These are phyloP conservation scores for Calocera cornea DNA, from an alignment of 768 basidiomycete species.

Conservation along the genomic window DNA sequence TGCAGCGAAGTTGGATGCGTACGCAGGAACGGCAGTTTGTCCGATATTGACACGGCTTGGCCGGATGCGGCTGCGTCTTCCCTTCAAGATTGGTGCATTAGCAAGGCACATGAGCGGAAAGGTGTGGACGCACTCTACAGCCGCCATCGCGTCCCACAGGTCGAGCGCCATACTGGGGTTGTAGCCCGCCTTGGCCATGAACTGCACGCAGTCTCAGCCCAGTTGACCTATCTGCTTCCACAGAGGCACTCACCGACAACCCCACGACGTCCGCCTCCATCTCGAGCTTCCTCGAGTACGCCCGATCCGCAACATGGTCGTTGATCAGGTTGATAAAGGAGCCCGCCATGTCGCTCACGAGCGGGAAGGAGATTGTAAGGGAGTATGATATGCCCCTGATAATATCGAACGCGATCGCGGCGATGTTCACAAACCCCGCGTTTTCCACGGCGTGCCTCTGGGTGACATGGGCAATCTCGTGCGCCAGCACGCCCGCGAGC, in stretches of 20 bases:
- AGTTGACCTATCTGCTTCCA: not conserved
- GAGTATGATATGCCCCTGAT: slow-evolving; percentile 30
- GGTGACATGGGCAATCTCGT: slow-evolving; percentile 30
- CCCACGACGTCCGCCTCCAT: slow-evolving; percentile 33
- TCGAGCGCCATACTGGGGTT: slow-evolving; percentile 28
- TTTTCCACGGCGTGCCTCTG: slow-evolving; percentile 35
- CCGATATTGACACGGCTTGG: slow-evolving; percentile 20
- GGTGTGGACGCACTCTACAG: slow-evolving; percentile 22
- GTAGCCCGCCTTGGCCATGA: slow-evolving; percentile 34
- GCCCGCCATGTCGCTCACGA: slow-evolving; percentile 30
- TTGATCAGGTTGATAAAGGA: slow-evolving; percentile 29
- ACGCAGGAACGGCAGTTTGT: slow-evolving; percentile 26
- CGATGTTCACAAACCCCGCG: slow-evolving; percentile 30
- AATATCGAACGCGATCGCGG: slow-evolving; percentile 32
- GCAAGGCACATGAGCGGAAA: not conserved
- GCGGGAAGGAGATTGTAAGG: slow-evolving; percentile 32
- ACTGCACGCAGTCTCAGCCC: slow-evolving; percentile 14
- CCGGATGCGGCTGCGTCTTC: slow-evolving; percentile 23
- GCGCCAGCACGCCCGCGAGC: slow-evolving; percentile 30
- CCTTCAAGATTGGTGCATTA: slow-evolving; percentile 6
- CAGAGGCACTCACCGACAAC: slow-evolving; percentile 22
- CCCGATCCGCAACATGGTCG: slow-evolving; percentile 27
- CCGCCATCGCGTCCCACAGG: slow-evolving; percentile 32
- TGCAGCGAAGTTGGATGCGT: slow-evolving; percentile 32
- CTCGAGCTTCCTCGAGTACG: slow-evolving; percentile 33